Evolutionary conservation across 2,329 filamentous ascomycete genomes (phyloP).

Genomic region (Hypomyces perniciosus): DNA sequence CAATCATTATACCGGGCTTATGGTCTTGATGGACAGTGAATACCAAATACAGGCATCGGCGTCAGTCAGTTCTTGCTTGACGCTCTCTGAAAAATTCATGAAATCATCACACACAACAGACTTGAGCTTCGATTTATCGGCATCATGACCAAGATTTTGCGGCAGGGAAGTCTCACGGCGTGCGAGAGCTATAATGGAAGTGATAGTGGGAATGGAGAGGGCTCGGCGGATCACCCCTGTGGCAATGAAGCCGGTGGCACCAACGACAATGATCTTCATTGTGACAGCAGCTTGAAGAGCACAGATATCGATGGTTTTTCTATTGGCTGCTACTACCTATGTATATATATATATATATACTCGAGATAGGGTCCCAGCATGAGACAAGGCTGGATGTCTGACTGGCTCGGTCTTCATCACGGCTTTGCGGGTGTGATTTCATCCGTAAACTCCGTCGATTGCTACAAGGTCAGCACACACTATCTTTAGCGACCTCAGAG

Average conservation of each 20-base stretch:
- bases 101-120: constrained; percentile 36
- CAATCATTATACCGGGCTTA: background rate
- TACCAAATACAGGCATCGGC: constrained; percentile 39
- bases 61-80: constrained; percentile 33
- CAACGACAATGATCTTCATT: constrained; percentile 41
- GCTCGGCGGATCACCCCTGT: constrained; percentile 39
- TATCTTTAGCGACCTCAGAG: no score
- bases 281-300: no score
- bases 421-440: no score
- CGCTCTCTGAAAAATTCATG: constrained; percentile 32
- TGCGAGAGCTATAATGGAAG: constrained; percentile 35
- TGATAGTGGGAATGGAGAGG: constrained; percentile 29
- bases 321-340: background rate
- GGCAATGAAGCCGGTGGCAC: constrained; percentile 37
- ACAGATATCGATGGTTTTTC: background rate
- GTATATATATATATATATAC: background rate
- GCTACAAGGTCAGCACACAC: no score
- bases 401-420: no score
- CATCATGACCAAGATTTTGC: constrained; percentile 13
- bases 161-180: constrained; percentile 30
- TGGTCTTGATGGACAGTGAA: background rate
- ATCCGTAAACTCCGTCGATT: no score
- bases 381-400: no score
- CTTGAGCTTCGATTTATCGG: constrained; percentile 31
- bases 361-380: no score